Percentiles rank a stretch among this genome's conserved stretches.
phyloP scores from a whole-genome alignment of 2,329 filamentous ascomycete genomes.

The Eurotiales sp. region DNA sequence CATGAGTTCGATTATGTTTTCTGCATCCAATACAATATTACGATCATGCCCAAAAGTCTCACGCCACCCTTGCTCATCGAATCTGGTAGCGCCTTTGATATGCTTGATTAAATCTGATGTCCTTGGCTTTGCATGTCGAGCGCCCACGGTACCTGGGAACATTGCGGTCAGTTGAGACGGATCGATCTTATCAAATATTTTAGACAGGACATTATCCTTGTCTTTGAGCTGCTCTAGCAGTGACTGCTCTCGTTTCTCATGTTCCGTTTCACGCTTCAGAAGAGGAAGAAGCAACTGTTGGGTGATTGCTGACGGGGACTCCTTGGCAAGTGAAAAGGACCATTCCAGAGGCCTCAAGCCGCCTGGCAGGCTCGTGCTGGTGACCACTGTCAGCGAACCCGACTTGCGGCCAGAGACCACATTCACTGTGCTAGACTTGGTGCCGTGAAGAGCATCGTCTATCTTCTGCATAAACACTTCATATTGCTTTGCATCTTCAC shows the following conservation, averaged over 20 bases:
- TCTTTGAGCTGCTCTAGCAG: constrained; percentile 50
- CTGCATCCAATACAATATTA: constrained; percentile 11
- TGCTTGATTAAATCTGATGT: constrained; percentile 48
- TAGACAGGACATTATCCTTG: constrained; percentile 58
- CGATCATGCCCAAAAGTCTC: constrained; percentile 21
- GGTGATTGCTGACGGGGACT: constrained; percentile 41
- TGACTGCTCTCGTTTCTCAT: constrained; percentile 45
- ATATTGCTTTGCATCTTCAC: constrained; percentile 54
- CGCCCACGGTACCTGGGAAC: constrained; percentile 52
- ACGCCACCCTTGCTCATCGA: constrained; percentile 49
- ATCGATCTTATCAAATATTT: constrained; percentile 58
- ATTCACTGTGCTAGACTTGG: constrained; percentile 28
- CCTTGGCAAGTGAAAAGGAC: constrained; percentile 46
- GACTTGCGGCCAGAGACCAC: constrained; percentile 25
- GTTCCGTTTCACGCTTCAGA: constrained; percentile 46
- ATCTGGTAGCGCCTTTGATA: constrained; percentile 53
- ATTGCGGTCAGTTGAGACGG: constrained; percentile 51
- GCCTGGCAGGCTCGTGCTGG: constrained; percentile 49
- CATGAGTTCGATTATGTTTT: constrained; percentile 13
- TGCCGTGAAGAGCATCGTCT: constrained; percentile 42
- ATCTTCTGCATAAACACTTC: constrained; percentile 55
- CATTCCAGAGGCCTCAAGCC: constrained; percentile 53
- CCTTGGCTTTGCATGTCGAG: constrained; percentile 42
- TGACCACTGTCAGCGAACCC: constrained; percentile 43
- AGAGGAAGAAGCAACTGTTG: constrained; percentile 52